These are phyloP conservation scores for Solanum hybrid DNA, from an alignment of 305 asterid species.

Conservation along the genomic window DNA sequence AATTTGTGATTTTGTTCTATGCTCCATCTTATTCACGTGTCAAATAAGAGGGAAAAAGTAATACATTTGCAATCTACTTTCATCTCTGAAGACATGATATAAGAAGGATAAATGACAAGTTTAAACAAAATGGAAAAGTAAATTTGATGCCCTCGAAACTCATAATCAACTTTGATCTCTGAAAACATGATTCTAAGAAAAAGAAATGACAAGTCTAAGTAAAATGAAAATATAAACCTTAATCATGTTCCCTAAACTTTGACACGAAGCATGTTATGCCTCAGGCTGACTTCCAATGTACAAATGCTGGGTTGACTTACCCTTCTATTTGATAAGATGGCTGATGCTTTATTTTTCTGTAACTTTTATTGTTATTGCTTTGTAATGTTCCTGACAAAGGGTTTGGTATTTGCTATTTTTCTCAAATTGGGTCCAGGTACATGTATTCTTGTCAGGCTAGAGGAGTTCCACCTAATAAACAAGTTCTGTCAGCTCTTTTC, in stretches of 20 bases:
- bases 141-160: neutral
- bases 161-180: neutral
- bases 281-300: neutral
- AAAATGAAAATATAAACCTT: neutral
- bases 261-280: neutral
- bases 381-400: conserved; percentile 1
- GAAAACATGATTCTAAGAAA: neutral
- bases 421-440: conserved; percentile 46
- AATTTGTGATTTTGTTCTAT: neutral
- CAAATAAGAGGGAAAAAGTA: neutral
- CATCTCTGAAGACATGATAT: neutral
- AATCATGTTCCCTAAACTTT: neutral
- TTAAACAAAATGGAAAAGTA: neutral
- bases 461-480: conserved; percentile 45
- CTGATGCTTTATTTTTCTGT: neutral
- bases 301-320: neutral
- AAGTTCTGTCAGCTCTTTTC: conserved; percentile 48
- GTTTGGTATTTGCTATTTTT: neutral
- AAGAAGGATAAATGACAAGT: neutral
- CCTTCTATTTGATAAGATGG: neutral
- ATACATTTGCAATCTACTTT: neutral
- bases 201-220: neutral
- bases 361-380: neutral
- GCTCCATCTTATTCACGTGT: neutral
- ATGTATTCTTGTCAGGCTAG: conserved; percentile 48